Base-by-base conservation (phyloP, 441 rosid genomes). In the Jatropha podagrica region DNA sequence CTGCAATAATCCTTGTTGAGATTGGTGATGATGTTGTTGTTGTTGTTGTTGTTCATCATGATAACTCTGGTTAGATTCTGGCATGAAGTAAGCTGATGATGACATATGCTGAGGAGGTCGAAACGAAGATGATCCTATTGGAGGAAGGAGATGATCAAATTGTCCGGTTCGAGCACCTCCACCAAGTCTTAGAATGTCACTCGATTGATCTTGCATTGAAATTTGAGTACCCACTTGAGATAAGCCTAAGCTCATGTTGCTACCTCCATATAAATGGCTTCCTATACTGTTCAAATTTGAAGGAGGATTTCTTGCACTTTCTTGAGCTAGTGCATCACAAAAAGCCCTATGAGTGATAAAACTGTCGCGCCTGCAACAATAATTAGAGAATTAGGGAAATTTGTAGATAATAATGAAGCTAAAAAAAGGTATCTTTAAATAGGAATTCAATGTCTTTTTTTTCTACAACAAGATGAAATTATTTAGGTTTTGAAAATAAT, bases 301-400 rank as follows among this genome's bases (percentile, higher is more conserved):
- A 40, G 95, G 90, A 73, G 86, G 89, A 26, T 79, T 79, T 71
- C 94, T 85, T 17, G 85, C 91, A 64, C 83, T 88, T 71, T 93
- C 98, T 66, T 89, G 97, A 74, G 95, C 91, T 81, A 91, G 72
- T 63, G 97, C 97, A 65, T 92, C 95, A 23, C 98, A 91, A 73
- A 93, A 93, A 48, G 98, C 97, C 73, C 97, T 85, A 77, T 93
- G 98, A 7, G 98, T 93, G 74, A 93, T 89, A 78, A 91, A 93
- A 78, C 98, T 93, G 83, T 93, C 95, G 20, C 98, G 88, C 85
- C 98, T 93, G 89, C 83, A 74, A 81, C 70, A 69, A 42, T 23
- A 46, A 69, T 72, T 74, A 55, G 52, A 32, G 55, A 8, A 18
- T 18, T 7, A 56, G 3, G 7, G 0, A 56, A 56, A 18, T 56